These are phyloP conservation scores for Gorgonomyces haynaldii DNA, from an alignment of 192 early-diverging fungal species.

Conservation along the genomic window DNA sequence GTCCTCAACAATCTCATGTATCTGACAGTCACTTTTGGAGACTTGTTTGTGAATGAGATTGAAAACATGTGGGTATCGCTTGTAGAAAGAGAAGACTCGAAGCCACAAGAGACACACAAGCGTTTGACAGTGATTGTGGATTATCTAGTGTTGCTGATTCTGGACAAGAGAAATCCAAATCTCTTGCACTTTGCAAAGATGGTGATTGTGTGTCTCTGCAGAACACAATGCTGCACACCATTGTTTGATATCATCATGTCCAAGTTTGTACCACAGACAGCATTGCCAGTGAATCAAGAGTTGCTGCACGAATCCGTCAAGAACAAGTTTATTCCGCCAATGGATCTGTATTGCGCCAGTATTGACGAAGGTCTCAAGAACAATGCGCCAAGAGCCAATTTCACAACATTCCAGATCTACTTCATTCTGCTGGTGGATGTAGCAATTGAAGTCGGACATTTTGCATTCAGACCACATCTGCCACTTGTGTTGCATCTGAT, in stretches of 20 bases:
- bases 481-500: conserved; percentile 62
- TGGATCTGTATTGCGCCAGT: conserved; percentile 50
- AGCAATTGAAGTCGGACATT: conserved; percentile 54
- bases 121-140: conserved; percentile 56
- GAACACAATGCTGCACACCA: conserved; percentile 42
- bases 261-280: conserved; percentile 57
- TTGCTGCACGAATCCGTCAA: background rate
- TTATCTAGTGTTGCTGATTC: conserved; percentile 58
- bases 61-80: conserved; percentile 54
- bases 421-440: conserved; percentile 71
- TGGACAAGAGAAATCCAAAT: conserved; percentile 65
- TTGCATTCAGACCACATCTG: conserved; percentile 48
- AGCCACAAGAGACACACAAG: too few relatives aligned
- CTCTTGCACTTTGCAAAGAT: conserved; percentile 70
- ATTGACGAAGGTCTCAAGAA: conserved; percentile 54
- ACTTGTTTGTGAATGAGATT: conserved; percentile 63
- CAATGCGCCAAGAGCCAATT: conserved; percentile 52
- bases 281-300: conserved; percentile 35
- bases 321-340: background rate
- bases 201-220: conserved; percentile 60
- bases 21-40: conserved; percentile 69
- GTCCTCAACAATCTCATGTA: conserved; percentile 70
- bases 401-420: conserved; percentile 65
- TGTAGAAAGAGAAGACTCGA: too few relatives aligned
- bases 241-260: conserved; percentile 54